phyloP scores from a whole-genome alignment of 2,329 filamentous ascomycete genomes.

The Graphium sp. region DNA sequence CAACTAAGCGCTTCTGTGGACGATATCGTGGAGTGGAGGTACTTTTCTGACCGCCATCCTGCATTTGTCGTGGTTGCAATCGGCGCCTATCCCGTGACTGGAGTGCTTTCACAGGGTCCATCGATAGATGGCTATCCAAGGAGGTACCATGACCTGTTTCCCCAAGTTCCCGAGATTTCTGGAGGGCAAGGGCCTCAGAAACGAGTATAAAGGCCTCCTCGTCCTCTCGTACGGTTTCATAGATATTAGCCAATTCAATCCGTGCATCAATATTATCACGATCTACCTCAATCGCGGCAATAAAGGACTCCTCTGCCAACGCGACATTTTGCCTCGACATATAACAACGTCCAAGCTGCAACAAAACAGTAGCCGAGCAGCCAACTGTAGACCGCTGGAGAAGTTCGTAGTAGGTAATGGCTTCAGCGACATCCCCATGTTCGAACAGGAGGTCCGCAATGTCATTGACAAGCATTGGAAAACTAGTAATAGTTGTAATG shows the following conservation, averaged over 20 bases:
- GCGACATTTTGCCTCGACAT: slow-evolving; percentile 42
- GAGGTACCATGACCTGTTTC: no score
- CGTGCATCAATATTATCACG: slow-evolving; percentile 59
- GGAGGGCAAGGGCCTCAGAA: slow-evolving; percentile 55
- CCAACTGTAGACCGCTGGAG: slow-evolving; percentile 30
- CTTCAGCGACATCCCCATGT: slow-evolving; percentile 16
- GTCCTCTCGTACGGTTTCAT: slow-evolving; percentile 55
- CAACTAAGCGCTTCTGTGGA: slow-evolving; percentile 26
- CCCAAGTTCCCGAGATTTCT: slow-evolving; percentile 24
- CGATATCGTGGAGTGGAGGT: slow-evolving; percentile 16
- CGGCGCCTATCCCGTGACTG: no score
- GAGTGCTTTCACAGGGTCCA: no score
- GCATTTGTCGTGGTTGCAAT: no score
- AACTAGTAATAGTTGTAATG: slow-evolving; percentile 23
- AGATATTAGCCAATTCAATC: slow-evolving; percentile 67
- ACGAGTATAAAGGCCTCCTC: slow-evolving; percentile 65
- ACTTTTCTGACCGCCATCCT: neutral
- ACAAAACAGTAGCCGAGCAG: slow-evolving; percentile 31
- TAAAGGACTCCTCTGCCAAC: slow-evolving; percentile 63
- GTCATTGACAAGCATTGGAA: slow-evolving; percentile 66
- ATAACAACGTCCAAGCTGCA: slow-evolving; percentile 52
- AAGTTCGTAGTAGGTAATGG: slow-evolving; percentile 38
- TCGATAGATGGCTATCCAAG: no score
- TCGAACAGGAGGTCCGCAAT: slow-evolving; percentile 30
- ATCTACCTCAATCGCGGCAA: slow-evolving; percentile 57